phyloP scores from a whole-genome alignment of 2,329 filamentous ascomycete genomes.

The Salinomyces thailandicus region DNA sequence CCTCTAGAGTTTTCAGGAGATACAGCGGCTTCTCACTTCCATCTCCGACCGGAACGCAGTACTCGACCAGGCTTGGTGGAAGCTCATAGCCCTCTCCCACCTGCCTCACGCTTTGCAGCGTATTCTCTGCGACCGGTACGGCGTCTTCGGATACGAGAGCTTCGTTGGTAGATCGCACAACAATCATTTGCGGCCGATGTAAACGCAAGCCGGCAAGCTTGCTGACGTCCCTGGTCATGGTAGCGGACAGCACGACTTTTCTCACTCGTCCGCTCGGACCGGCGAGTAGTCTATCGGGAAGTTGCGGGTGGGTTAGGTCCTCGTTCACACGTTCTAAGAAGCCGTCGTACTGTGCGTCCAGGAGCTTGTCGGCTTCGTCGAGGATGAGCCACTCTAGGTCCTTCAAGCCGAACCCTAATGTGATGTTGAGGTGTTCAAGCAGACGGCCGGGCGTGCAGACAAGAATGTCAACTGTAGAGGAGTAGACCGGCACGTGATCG shows the following conservation, averaged over 20 bases:
- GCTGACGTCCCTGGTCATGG: slow-evolving; percentile 78
- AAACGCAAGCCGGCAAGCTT: slow-evolving; percentile 66
- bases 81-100: slow-evolving; percentile 43
- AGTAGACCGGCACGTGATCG: slow-evolving; percentile 54
- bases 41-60: slow-evolving; percentile 39
- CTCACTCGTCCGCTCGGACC: slow-evolving; percentile 40
- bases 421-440: slow-evolving; percentile 80
- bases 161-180: slow-evolving; percentile 48
- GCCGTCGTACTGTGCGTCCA: slow-evolving; percentile 52
- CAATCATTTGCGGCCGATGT: slow-evolving; percentile 61
- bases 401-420: slow-evolving; percentile 67
- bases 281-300: slow-evolving; percentile 6
- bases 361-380: slow-evolving; percentile 84
- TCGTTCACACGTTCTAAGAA: slow-evolving; percentile 19
- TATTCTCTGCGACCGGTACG: slow-evolving; percentile 9
- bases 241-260: slow-evolving; percentile 83
- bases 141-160: slow-evolving; percentile 8
- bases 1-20: slow-evolving; percentile 63
- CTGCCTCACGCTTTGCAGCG: slow-evolving; percentile 7
- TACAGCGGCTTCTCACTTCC: slow-evolving; percentile 60
- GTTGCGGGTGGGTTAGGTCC: slow-evolving; percentile 11
- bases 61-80: slow-evolving; percentile 40
- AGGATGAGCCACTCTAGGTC: slow-evolving; percentile 80
- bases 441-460: slow-evolving; percentile 86
- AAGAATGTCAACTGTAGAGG: slow-evolving; percentile 72